phyloP scores from a whole-genome alignment of 371 early-diverging fungal species.

The Mortierella sp. region DNA sequence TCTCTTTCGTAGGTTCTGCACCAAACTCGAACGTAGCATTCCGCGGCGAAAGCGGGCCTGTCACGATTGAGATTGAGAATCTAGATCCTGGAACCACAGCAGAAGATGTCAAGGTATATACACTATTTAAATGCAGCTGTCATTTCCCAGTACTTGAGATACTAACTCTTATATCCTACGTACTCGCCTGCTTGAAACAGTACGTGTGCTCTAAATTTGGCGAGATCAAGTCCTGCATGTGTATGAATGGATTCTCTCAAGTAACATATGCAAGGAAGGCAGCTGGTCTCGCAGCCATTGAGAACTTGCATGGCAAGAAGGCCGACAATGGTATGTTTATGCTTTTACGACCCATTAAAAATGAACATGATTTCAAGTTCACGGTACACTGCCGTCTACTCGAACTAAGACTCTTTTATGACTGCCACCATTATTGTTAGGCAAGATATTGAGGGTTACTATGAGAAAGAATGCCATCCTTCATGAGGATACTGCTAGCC shows the following conservation, averaged over 20 bases:
- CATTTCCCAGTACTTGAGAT: neutral
- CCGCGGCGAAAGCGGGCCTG: conserved; percentile 58
- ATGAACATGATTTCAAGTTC: no score
- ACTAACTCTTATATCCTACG: neutral
- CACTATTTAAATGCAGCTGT: no score
- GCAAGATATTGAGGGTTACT: conserved; percentile 36
- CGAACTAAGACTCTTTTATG: neutral
- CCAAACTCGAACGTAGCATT: conserved; percentile 38
- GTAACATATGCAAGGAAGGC: conserved; percentile 49
- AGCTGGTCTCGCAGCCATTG: conserved; percentile 41
- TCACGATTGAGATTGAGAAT: conserved; percentile 66
- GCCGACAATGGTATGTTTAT: conserved; percentile 44
- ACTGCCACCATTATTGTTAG: neutral
- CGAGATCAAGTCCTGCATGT: conserved; percentile 47
- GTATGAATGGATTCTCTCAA: conserved; percentile 39
- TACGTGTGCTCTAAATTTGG: conserved; percentile 53
- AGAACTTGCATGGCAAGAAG: conserved; percentile 47
- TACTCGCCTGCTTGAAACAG: neutral
- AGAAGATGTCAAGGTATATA: conserved; percentile 69
- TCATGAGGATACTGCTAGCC: conserved; percentile 11
- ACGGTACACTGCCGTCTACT: neutral
- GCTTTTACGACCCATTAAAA: no score
- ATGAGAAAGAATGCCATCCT: conserved; percentile 39
- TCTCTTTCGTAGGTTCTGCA: conserved; percentile 46
- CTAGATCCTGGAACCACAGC: conserved; percentile 68